Conservation (phyloP, 306 rosid genomes). For the Pyrus betulifolia region DNA sequence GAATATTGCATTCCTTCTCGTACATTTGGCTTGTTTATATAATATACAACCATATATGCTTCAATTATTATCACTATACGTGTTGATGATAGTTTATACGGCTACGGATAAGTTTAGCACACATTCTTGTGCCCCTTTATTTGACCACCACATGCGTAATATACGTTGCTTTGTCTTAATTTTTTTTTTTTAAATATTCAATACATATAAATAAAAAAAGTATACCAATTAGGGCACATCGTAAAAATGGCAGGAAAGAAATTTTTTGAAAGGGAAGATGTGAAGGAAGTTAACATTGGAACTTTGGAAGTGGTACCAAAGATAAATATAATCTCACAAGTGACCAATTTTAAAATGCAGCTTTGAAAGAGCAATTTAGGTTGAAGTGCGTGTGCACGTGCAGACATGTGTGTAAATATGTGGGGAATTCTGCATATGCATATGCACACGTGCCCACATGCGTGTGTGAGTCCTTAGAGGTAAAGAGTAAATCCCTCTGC, state of each 20-base stretch:
- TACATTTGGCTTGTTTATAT: not conserved
- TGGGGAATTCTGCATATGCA: slow-evolving; percentile 58
- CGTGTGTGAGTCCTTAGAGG: slow-evolving; percentile 35
- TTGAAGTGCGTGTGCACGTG: slow-evolving; percentile 93
- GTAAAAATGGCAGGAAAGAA: not conserved
- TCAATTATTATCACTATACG: not conserved
- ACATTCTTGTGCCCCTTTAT: slow-evolving; percentile 4
- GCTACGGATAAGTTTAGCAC: slow-evolving; percentile 8
- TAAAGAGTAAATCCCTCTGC: slow-evolving; percentile 12
- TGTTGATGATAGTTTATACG: not conserved
- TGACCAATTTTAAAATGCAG: slow-evolving; percentile 7
- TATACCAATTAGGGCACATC: slow-evolving; percentile 4
- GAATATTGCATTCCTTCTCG: not conserved
- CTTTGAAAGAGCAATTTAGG: slow-evolving; percentile 24
- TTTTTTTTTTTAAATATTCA: not conserved
- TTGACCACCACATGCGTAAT: slow-evolving; percentile 39
- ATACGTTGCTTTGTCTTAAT: not conserved
- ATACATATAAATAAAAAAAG: no score
- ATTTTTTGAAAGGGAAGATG: not conserved
- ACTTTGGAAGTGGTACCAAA: slow-evolving; percentile 29
- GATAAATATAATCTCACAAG: not conserved
- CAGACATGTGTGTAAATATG: slow-evolving; percentile 66
- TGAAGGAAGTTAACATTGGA: not conserved
- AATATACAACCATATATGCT: not conserved
- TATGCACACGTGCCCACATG: slow-evolving; percentile 76